Evolutionary conservation across 345 rosid species (phyloP).

Genomic region (Arabidopsis suecica): DNA sequence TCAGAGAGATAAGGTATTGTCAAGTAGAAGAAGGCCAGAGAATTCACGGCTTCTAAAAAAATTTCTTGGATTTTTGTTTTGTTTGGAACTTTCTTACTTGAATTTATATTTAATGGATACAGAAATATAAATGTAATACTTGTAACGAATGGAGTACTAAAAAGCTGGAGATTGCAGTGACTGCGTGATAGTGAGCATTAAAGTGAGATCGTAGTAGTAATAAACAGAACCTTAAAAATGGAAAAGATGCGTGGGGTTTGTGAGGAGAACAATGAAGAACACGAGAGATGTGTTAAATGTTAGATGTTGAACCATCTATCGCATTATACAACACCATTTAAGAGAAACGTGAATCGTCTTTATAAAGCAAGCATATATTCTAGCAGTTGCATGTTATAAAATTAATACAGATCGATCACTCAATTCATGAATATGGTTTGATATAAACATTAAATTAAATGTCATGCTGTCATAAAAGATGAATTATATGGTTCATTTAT

Average conservation of each 20-base stretch:
- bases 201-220: slow-evolving; percentile 24
- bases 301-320: slow-evolving; percentile 22
- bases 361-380: neutral
- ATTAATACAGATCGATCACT: neutral
- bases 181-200: slow-evolving; percentile 29
- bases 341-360: slow-evolving; percentile 23
- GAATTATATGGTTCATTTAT: slow-evolving; percentile 1
- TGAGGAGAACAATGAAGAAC: slow-evolving; percentile 29
- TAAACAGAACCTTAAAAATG: slow-evolving; percentile 37
- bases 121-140: slow-evolving; percentile 27
- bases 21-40: slow-evolving; percentile 31
- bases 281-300: slow-evolving; percentile 32
- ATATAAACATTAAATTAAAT: neutral
- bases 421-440: slow-evolving; percentile 5
- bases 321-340: slow-evolving; percentile 19
- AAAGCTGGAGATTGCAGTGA: slow-evolving; percentile 41
- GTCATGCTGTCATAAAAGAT: neutral
- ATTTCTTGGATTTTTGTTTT: slow-evolving; percentile 14
- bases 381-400: neutral
- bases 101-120: slow-evolving; percentile 11
- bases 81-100: slow-evolving; percentile 29
- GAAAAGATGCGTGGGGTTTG: slow-evolving; percentile 23
- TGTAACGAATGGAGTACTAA: slow-evolving; percentile 27
- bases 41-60: slow-evolving; percentile 35
- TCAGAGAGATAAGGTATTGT: slow-evolving; percentile 40